These are phyloP conservation scores for Clonostachys rhizophaga DNA, from an alignment of 2,329 filamentous ascomycete species.

Conservation along the genomic window DNA sequence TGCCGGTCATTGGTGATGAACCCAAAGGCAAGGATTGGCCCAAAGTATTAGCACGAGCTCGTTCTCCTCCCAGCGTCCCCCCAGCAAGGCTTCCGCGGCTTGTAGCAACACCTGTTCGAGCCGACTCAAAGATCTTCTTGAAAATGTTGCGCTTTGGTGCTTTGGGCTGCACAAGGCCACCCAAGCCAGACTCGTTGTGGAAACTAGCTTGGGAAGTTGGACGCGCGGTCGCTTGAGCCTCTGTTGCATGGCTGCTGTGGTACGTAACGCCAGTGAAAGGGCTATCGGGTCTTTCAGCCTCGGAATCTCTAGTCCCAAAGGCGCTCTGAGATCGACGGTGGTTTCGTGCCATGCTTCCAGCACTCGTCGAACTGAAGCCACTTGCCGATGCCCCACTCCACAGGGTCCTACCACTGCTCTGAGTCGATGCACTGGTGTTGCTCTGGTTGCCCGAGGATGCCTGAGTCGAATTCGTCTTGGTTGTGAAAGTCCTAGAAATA, in stretches of 20 bases:
- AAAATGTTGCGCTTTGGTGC: conserved; percentile 85
- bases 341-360: conserved; percentile 83
- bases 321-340: conserved; percentile 63
- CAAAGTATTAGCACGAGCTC: conserved; percentile 32
- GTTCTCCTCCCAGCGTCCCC: conserved; percentile 28
- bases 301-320: conserved; percentile 56
- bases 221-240: conserved; percentile 25
- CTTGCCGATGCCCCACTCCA: conserved; percentile 94
- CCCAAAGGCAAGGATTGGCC: conserved; percentile 32
- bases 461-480: conserved; percentile 79
- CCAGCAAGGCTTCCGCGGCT: conserved; percentile 80
- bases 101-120: conserved; percentile 89
- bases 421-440: conserved; percentile 68
- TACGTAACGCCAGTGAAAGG: conserved; percentile 80
- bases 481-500: conserved; percentile 78
- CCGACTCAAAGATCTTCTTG: conserved; percentile 90
- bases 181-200: conserved; percentile 65
- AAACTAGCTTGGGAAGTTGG: conserved; percentile 64
- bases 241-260: conserved; percentile 79
- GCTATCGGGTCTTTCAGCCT: conserved; percentile 53
- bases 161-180: conserved; percentile 73
- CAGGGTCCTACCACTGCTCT: conserved; percentile 76
- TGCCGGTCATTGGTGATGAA: conserved; percentile 26
- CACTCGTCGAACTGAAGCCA: conserved; percentile 90
- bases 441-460: conserved; percentile 71